Conservation (phyloP, 1,284 basidiomycete species). For the Rhodotorula sp. region DNA sequence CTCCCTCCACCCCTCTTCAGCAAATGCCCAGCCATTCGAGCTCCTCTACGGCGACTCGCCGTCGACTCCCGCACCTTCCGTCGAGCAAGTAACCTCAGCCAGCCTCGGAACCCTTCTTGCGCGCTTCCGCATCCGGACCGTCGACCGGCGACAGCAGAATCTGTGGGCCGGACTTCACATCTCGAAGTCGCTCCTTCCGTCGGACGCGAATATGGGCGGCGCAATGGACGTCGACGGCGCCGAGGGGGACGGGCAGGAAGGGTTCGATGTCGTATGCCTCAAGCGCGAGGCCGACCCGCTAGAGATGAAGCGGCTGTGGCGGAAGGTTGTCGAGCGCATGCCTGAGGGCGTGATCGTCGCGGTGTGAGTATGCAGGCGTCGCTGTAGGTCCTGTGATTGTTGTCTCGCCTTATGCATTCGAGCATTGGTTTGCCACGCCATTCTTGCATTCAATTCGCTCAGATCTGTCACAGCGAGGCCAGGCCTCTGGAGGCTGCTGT, state of each 20-base stretch:
- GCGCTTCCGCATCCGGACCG: constrained; percentile 19
- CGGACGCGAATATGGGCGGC: not conserved
- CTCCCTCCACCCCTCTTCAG: not conserved
- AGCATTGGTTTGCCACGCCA: not conserved
- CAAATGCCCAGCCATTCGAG: not conserved
- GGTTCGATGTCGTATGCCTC: constrained; percentile 30
- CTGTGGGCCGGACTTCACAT: constrained; percentile 23
- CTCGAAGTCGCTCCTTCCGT: constrained; percentile 22
- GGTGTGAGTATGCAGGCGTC: not conserved
- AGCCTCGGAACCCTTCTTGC: constrained; percentile 15
- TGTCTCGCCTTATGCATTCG: not conserved
- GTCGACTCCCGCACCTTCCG: not conserved
- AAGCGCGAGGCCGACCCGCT: constrained; percentile 38
- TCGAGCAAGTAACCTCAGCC: not conserved
- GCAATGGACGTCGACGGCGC: constrained; percentile 26
- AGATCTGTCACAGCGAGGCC: too few relatives aligned
- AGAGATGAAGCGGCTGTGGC: constrained; percentile 40
- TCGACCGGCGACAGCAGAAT: constrained; percentile 16
- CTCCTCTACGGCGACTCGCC: constrained; percentile 6
- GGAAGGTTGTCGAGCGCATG: constrained; percentile 13
- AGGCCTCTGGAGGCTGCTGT: too few relatives aligned
- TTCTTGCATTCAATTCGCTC: too few relatives aligned
- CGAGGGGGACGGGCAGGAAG: not conserved
- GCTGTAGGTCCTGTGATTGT: not conserved
- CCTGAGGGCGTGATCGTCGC: constrained; percentile 17